These are phyloP conservation scores for Orbilia blumenaviensis DNA, from an alignment of 2,329 filamentous ascomycete species.

Conservation along the genomic window DNA sequence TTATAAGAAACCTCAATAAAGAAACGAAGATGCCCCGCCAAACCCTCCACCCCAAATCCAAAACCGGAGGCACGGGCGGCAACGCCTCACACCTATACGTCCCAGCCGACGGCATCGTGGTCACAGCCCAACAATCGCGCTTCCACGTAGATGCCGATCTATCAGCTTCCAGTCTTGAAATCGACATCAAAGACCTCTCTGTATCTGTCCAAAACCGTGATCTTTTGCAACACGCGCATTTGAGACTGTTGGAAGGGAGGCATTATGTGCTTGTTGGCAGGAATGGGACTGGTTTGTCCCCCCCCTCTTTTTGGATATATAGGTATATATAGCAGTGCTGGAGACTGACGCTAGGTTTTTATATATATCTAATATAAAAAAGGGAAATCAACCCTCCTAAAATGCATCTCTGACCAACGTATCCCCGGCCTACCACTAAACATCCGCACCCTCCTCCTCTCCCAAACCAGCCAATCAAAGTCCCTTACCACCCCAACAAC, in stretches of 20 bases:
- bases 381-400: slow-evolving; percentile 68
- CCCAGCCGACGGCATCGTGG: slow-evolving; percentile 63
- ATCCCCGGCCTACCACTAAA: slow-evolving; percentile 78
- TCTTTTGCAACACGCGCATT: slow-evolving; percentile 73
- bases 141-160: slow-evolving; percentile 66
- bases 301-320: background rate
- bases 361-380: slow-evolving; percentile 58
- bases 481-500: slow-evolving; percentile 60
- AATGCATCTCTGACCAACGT: slow-evolving; percentile 78
- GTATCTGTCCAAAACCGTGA: slow-evolving; percentile 70
- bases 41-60: slow-evolving; percentile 14
- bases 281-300: slow-evolving; percentile 80
- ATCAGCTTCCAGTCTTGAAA: slow-evolving; percentile 61
- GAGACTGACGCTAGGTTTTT: background rate
- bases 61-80: background rate
- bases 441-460: slow-evolving; percentile 73
- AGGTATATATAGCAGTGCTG: background rate
- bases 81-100: background rate
- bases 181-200: slow-evolving; percentile 77
- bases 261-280: slow-evolving; percentile 81
- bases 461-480: slow-evolving; percentile 69
- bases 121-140: slow-evolving; percentile 73
- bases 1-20: background rate
- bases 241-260: slow-evolving; percentile 76
- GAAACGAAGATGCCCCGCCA: slow-evolving; percentile 11